Evolutionary conservation across 2,329 filamentous ascomycete species (phyloP).

Genomic region (Fusarium albosuccineum): DNA sequence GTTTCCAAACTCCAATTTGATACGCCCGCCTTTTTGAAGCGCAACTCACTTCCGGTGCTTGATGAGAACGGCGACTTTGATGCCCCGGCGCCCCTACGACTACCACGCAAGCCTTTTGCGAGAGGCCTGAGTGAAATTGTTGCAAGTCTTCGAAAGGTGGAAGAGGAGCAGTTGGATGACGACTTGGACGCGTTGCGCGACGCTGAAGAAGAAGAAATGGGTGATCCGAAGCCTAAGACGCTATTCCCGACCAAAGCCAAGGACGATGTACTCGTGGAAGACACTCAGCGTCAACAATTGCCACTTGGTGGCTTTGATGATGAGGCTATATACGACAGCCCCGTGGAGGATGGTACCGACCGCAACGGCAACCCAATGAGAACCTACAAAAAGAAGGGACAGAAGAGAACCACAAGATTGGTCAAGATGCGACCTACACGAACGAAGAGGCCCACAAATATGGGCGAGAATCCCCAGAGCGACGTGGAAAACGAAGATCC

Average conservation of each 20-base stretch:
- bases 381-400: conserved; percentile 84
- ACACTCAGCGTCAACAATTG: conserved; percentile 57
- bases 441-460: conserved; percentile 60
- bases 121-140: conserved; percentile 81
- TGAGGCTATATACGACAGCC: conserved; percentile 69
- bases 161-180: conserved; percentile 78
- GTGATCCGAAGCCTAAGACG: conserved; percentile 36
- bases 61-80: conserved; percentile 68
- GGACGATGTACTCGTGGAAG: conserved; percentile 57
- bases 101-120: conserved; percentile 72
- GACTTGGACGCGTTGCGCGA: conserved; percentile 82
- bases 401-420: conserved; percentile 81
- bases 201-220: conserved; percentile 67
- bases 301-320: conserved; percentile 74
- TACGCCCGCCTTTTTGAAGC: conserved; percentile 78
- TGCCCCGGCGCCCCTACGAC: conserved; percentile 62
- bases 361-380: conserved; percentile 71
- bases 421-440: conserved; percentile 72
- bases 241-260: conserved; percentile 43
- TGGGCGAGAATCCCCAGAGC: conserved; percentile 46
- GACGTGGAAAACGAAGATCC: conserved; percentile 54
- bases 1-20: conserved; percentile 71
- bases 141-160: conserved; percentile 75
- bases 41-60: conserved; percentile 62
- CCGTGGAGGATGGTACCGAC: conserved; percentile 62